Base-by-base conservation (phyloP, 768 basidiomycete species). In the Neoboletus brunneissimus region DNA sequence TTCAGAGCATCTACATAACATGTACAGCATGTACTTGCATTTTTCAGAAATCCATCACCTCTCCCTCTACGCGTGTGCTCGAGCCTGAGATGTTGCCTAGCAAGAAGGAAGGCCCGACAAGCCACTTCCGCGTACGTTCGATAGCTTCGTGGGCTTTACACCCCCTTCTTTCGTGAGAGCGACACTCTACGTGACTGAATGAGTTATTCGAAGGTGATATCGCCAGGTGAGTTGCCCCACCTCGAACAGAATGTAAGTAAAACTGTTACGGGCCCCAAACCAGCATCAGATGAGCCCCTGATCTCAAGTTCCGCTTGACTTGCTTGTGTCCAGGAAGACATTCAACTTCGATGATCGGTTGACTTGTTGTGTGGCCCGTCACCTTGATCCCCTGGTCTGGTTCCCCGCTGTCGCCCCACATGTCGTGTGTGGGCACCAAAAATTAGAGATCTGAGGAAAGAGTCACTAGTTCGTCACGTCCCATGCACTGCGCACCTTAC, bases 91-190 rank as follows among this genome's bases (percentile, higher is more conserved):
- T 18, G 9, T 18, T 29, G 2, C 20, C 32, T 41, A 48, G 47
- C 56, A 61, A 40, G 31, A 2, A n/a, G 11, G 2, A 35, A 64
- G 42, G 10, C 13, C 4, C 9, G 22, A 0, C 16, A 57, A 32
- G 13, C 56, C 58, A 41, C 20, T 38, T 49, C 54, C 56, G 9
- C 58, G 58, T 10, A 29, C 47, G 29, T 60, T 66, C 18, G 43
- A 47, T 15, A 60, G 3, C 4, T 27, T 2, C 16, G 44, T 8
- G 5, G 38, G n/a, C 20, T 3, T 0, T 13, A 4, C 12, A n/a
- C 27, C 13, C 0, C 20, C 37, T 20, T 44, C 31, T 35, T 60
- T 66, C 5, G 45, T 23, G 34, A 66, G 42, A 10, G 5, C 4
- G 44, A 66, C 53, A 16, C 53, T 16, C 60, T 59, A 22, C 29